Evolutionary conservation across 208 protist genomes (phyloP).

Genomic region (Acanthamoeba castellanii): DNA sequence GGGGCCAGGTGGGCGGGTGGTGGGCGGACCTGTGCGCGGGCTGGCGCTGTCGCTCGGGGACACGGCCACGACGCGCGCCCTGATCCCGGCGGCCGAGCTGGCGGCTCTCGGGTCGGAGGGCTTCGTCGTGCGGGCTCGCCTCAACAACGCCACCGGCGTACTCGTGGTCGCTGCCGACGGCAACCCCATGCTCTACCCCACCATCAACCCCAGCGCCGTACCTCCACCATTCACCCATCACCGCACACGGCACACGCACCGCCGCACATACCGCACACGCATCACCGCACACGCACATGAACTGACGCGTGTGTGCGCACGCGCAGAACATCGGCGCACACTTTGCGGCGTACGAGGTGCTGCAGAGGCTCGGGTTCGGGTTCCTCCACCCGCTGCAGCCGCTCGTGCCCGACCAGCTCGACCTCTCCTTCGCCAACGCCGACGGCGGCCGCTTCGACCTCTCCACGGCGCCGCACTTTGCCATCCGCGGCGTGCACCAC

Average conservation of each 20-base stretch:
- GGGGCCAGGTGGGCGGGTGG: neutral
- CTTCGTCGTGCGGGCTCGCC: conserved; percentile 10
- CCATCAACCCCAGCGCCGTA: neutral
- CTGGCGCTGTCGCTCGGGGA: conserved; percentile 46
- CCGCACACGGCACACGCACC: neutral
- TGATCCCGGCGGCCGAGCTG: conserved; percentile 44
- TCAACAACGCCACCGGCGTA: neutral
- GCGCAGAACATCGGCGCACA: conserved; percentile 47
- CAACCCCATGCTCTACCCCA: conserved; percentile 30
- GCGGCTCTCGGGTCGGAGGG: conserved; percentile 22
- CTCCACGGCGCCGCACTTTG: neutral
- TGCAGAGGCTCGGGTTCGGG: conserved; percentile 67
- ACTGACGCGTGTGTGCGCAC: neutral
- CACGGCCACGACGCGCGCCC: conserved; percentile 12
- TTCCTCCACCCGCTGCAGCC: conserved; percentile 76
- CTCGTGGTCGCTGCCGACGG: conserved; percentile 50
- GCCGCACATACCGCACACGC: neutral
- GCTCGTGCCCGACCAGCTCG: neutral
- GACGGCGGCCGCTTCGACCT: neutral
- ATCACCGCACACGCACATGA: neutral
- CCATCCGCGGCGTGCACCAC: conserved; percentile 56
- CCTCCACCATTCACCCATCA: neutral
- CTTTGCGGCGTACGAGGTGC: conserved; percentile 60
- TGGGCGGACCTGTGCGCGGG: neutral
- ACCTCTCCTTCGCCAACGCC: neutral